Evolutionary conservation across 495 filamentous ascomycete genomes (phyloP).

Genomic region (Lasiosphaeria ovina): DNA sequence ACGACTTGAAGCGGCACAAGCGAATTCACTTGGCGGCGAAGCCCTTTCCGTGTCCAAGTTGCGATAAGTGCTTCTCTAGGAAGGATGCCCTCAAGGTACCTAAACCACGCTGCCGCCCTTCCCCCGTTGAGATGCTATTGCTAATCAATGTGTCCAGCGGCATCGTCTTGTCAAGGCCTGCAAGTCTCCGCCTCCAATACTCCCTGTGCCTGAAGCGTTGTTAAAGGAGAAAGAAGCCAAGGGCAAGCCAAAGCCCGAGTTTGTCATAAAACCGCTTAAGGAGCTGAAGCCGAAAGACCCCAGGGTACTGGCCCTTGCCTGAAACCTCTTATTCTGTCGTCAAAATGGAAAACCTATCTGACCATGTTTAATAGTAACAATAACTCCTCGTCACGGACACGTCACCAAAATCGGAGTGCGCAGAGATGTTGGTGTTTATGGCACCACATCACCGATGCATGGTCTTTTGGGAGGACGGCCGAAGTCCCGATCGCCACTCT

Average conservation of each 20-base stretch:
- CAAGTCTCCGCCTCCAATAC: neutral
- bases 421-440: neutral
- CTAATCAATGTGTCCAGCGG: slow-evolving; percentile 4
- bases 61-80: slow-evolving; percentile 92
- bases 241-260: neutral
- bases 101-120: neutral
- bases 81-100: slow-evolving; percentile 96
- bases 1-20: slow-evolving; percentile 94
- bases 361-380: neutral
- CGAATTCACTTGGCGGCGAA: slow-evolving; percentile 91
- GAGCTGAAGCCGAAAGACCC: neutral
- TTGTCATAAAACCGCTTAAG: neutral
- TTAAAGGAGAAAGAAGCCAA: too few species aligned
- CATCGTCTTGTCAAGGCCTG: slow-evolving; percentile 20
- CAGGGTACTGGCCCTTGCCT: neutral
- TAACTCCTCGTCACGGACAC: neutral
- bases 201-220: too few species aligned
- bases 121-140: neutral
- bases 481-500: too few species aligned
- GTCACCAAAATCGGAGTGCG: neutral
- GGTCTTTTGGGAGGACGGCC: neutral
- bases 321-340: too few species aligned
- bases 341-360: neutral
- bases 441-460: neutral
- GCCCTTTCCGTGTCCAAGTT: slow-evolving; percentile 89